Conservation (phyloP, 352 stramenopile species). For the Pythium aquatile region DNA sequence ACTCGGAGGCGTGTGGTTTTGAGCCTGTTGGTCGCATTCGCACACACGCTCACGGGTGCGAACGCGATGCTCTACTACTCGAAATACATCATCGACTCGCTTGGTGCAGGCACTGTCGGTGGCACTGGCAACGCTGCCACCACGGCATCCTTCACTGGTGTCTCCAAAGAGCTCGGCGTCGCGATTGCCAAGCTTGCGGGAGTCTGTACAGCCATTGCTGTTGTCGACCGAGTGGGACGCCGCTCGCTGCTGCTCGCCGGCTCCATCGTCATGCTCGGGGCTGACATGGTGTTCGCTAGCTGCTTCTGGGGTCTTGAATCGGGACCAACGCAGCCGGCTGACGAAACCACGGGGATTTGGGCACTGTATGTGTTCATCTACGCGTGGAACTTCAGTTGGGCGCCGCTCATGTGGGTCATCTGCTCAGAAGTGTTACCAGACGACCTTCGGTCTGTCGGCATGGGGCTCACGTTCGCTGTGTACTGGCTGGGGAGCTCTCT, state of each 20-base stretch:
- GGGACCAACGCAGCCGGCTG: constrained; percentile 5
- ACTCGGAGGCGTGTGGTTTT: constrained; percentile 54
- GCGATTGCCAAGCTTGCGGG: constrained; percentile 62
- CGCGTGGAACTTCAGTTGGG: constrained; percentile 75
- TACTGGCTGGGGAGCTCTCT: constrained; percentile 71
- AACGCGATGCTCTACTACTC: constrained; percentile 86
- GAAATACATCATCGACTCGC: constrained; percentile 60
- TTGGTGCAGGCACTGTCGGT: constrained; percentile 24
- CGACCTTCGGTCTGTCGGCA: constrained; percentile 68
- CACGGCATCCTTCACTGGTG: constrained; percentile 14
- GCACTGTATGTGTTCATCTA: constrained; percentile 76
- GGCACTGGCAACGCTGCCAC: neutral
- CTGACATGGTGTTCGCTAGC: constrained; percentile 49
- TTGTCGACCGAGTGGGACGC: constrained; percentile 63
- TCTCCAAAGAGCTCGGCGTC: constrained; percentile 60
- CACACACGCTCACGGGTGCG: constrained; percentile 59
- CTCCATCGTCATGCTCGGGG: constrained; percentile 48
- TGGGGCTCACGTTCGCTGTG: constrained; percentile 69
- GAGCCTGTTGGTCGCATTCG: constrained; percentile 56
- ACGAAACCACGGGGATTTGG: constrained; percentile 49
- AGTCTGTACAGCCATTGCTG: constrained; percentile 49
- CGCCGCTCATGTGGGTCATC: constrained; percentile 74
- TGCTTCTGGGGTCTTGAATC: constrained; percentile 45
- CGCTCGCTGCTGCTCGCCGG: constrained; percentile 56
- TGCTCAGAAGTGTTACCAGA: constrained; percentile 65